Percentiles rank a stretch among this genome's conserved stretches.
Conservation (phyloP, 345 rosid species). For the Geranium rotundifolium region DNA sequence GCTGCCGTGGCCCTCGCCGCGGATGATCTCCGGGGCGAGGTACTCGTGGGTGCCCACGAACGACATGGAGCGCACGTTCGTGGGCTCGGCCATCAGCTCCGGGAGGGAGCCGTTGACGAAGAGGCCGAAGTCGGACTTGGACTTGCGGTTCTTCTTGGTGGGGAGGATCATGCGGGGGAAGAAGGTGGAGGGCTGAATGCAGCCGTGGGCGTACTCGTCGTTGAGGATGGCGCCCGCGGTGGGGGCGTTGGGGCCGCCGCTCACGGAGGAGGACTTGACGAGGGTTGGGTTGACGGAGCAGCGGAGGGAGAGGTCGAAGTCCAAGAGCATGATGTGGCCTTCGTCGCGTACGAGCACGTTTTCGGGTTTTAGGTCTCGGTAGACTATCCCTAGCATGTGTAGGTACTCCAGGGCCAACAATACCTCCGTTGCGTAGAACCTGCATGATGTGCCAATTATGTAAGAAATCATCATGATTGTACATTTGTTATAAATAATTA, state of each 20-base stretch:
- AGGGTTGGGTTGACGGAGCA: constrained; percentile 81
- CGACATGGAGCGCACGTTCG: constrained; percentile 82
- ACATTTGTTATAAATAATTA: no score
- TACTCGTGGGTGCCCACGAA: constrained; percentile 94
- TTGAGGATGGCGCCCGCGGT: constrained; percentile 37
- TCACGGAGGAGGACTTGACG: constrained; percentile 68
- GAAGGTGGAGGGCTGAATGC: constrained; percentile 64
- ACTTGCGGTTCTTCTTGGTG: constrained; percentile 60
- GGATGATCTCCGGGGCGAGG: constrained; percentile 75
- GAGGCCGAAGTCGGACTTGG: constrained; percentile 72
- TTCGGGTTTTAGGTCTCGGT: constrained; percentile 85
- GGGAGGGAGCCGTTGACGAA: constrained; percentile 57
- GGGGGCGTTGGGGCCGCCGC: constrained; percentile 6
- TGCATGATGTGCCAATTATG: constrained; percentile 11
- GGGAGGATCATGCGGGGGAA: constrained; percentile 66
- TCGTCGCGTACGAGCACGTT: constrained; percentile 77
- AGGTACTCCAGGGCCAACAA: constrained; percentile 77
- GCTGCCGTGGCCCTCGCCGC: constrained; percentile 97
- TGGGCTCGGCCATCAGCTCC: constrained; percentile 90
- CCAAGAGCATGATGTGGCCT: constrained; percentile 90
- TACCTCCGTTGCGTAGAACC: constrained; percentile 89
- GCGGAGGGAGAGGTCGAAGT: constrained; percentile 79
- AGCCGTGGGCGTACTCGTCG: constrained; percentile 49
- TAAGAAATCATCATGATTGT: not conserved
- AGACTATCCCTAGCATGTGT: constrained; percentile 92